These are phyloP conservation scores for Rubroboletus pulcherrimus DNA, from an alignment of 768 basidiomycete genomes.

Conservation along the genomic window DNA sequence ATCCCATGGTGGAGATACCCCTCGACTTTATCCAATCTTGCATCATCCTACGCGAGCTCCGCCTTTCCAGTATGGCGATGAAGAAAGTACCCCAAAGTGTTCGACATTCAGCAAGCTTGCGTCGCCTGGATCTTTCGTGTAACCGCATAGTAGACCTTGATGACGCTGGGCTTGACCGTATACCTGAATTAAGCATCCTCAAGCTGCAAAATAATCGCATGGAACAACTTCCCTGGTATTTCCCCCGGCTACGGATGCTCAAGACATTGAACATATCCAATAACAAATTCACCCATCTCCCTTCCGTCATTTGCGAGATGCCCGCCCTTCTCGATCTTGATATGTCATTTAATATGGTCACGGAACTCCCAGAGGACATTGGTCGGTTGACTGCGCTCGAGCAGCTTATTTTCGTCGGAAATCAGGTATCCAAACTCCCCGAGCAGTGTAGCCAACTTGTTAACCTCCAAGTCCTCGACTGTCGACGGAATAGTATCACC, in stretches of 20 bases:
- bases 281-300: slow-evolving; percentile 83
- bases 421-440: slow-evolving; percentile 73
- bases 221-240: slow-evolving; percentile 81
- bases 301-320: slow-evolving; percentile 71
- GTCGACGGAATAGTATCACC: slow-evolving; percentile 76
- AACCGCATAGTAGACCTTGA: slow-evolving; percentile 90
- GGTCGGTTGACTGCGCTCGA: slow-evolving; percentile 67
- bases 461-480: slow-evolving; percentile 71
- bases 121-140: slow-evolving; percentile 82
- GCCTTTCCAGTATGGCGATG: slow-evolving; percentile 88
- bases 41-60: slow-evolving; percentile 75
- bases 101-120: slow-evolving; percentile 66
- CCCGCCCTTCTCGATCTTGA: slow-evolving; percentile 79
- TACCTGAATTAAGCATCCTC: slow-evolving; percentile 64
- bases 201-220: slow-evolving; percentile 90
- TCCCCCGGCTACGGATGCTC: slow-evolving; percentile 68
- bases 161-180: slow-evolving; percentile 76
- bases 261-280: slow-evolving; percentile 89
- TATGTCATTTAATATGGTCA: slow-evolving; percentile 90
- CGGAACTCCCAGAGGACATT: slow-evolving; percentile 76
- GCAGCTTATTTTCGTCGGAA: slow-evolving; percentile 79
- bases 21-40: slow-evolving; percentile 95
- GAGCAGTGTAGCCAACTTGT: slow-evolving; percentile 51
- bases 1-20: slow-evolving; percentile 94
- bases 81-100: slow-evolving; percentile 88